Evolutionary conservation across 208 protist genomes (phyloP).

Genomic region (Jaenimonas drosophilae): DNA sequence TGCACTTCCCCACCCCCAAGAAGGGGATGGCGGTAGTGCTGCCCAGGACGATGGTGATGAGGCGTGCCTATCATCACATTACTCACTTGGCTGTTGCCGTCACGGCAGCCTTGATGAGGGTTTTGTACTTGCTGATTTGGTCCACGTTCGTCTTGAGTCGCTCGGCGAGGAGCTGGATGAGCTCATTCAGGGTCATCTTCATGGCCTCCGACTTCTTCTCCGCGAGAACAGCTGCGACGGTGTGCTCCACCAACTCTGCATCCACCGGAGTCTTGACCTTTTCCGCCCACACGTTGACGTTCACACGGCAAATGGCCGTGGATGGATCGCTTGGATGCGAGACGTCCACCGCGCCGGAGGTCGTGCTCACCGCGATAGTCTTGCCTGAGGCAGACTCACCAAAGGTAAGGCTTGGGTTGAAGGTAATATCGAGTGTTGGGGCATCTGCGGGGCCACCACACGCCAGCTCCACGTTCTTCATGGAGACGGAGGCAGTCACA

Average conservation of each 20-base stretch:
- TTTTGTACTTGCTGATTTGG: no score
- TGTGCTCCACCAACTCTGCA: slow-evolving; percentile 13
- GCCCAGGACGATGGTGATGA: no score
- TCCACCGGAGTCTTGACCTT: slow-evolving; percentile 23
- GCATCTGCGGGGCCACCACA: no score
- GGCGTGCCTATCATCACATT: no score
- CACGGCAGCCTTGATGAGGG: no score
- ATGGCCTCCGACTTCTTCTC: no score
- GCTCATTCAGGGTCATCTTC: no score
- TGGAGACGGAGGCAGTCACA: neutral
- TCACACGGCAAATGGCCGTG: slow-evolving; percentile 25
- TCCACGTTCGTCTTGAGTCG: no score
- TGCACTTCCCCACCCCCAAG: no score
- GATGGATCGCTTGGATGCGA: slow-evolving; percentile 2
- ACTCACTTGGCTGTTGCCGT: no score
- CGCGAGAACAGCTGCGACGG: neutral
- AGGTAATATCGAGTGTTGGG: neutral
- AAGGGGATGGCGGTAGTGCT: no score
- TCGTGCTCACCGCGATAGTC: slow-evolving; percentile 40
- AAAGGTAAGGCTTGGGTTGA: neutral
- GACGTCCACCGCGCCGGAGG: slow-evolving; percentile 23
- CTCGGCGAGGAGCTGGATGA: no score
- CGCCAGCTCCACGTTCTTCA: neutral
- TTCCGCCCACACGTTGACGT: slow-evolving; percentile 35
- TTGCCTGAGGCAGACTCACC: slow-evolving; percentile 19